A percentile compares a stretch with the other conserved stretches of the same genome.
These are phyloP conservation scores for Celoporthe dispersa DNA, from an alignment of 2,329 filamentous ascomycete genomes.

Conservation along the genomic window DNA sequence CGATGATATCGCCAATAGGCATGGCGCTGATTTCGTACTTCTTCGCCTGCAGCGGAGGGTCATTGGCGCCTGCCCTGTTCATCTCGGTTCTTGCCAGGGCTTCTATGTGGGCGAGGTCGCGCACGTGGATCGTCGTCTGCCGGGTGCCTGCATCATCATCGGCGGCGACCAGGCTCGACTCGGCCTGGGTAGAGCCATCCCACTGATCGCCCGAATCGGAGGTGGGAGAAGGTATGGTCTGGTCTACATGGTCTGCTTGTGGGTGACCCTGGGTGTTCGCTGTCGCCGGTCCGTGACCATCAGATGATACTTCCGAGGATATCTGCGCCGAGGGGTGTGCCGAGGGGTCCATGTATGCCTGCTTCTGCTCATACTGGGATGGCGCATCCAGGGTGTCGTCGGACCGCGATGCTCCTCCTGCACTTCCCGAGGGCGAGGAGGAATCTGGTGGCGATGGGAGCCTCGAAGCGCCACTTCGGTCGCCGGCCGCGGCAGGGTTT, in stretches of 20 bases:
- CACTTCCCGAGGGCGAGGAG: constrained; percentile 51
- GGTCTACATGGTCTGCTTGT: constrained; percentile 35
- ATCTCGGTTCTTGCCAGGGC: constrained; percentile 82
- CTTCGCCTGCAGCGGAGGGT: constrained; percentile 57
- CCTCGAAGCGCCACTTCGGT: constrained; percentile 48
- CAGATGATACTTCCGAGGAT: constrained; percentile 33
- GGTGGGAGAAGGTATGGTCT: constrained; percentile 42
- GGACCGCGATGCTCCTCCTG: constrained; percentile 29
- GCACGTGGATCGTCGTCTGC: constrained; percentile 73
- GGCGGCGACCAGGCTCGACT: constrained; percentile 34
- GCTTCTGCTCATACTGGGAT: constrained; percentile 36
- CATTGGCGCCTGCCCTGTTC: constrained; percentile 58
- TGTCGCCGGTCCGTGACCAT: constrained; percentile 1
- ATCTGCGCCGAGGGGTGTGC: constrained; percentile 31
- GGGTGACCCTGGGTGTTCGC: constrained; percentile 33
- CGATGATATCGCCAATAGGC: constrained; percentile 96
- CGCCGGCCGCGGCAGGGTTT: background rate
- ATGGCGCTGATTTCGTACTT: constrained; percentile 96
- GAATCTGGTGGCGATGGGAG: constrained; percentile 61
- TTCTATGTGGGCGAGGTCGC: constrained; percentile 89
- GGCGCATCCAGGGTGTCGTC: constrained; percentile 31
- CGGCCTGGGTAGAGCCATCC: constrained; percentile 32
- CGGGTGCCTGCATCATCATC: constrained; percentile 44
- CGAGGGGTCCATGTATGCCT: constrained; percentile 33
- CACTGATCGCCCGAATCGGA: constrained; percentile 39